Evolutionary conservation across 305 asterid genomes (phyloP), one percentile per base, ranked within the genome.

Genomic region (Fraxinus nigra): DNA sequence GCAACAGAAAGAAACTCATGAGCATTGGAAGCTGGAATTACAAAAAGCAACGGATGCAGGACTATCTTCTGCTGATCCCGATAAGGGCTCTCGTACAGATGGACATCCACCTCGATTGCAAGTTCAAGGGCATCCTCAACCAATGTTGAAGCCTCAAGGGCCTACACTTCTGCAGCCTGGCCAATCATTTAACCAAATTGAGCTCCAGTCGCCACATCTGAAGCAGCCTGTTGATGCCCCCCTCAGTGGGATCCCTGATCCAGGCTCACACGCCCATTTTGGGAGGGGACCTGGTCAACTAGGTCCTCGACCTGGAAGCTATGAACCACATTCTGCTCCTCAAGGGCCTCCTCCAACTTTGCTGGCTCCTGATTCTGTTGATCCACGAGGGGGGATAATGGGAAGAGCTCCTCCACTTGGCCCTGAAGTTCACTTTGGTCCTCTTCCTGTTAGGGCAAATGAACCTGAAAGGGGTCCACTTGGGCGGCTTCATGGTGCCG

Each of bases 281-380:
- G 93, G 91, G 43, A 87, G 91, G 80, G 90, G 65, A 26, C 84
- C 86, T 85, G 90, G 90, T 86, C 83, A 86, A 87, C 85, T 89
- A 54, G 91, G 90, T 80, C 86, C 84, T 76, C 87, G 87, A 75
- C 80, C 84, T 9, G 83, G 87, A 79, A 79, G 81, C 67, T 87
- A 85, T 72, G 91, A 81, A 28, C 73, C 84, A 14, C 90, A 83
- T 28, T 79, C 87, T 40, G 79, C 89, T 82, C 79, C 89, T 82
- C 92, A 86, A 77, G 89, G 89, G 32, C 85, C 86, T 32, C 78
- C 85, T 0, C 76, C 51, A 32, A 43, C 79, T 81, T 30, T 82
- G 61, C 76, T 75, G 18, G 84, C 87, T 43, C 76, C 80, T 46
- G 88, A 80, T 34, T 79, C 85, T 40, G 83, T 26, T 81, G 87